Base-by-base conservation (phyloP, 352 stramenopile genomes). In the Phytopythium aichiense region DNA sequence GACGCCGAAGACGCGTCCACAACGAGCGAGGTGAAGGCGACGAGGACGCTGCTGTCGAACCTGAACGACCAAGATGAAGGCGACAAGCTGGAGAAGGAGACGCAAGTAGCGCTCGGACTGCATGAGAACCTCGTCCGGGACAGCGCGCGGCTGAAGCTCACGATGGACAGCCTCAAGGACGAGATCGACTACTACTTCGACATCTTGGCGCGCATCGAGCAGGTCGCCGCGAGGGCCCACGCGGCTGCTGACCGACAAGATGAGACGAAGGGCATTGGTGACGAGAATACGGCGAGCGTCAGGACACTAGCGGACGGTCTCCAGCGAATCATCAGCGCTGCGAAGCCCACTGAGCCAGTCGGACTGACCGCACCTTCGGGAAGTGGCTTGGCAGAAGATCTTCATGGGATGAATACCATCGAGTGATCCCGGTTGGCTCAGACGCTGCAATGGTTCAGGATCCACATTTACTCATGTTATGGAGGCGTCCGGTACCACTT, bases 111-210 rank as follows among this genome's bases (percentile, higher is more conserved):
- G 0, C 68, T 54, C 15, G 71, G 64, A 15, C 67, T 89, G 20
- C 65, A 79, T 25, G 42, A 74, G 22, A 72, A 84, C 15, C 54
- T 89, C 9, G 35, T 81, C 18, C 68, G 72, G 13, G 79, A 87
- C 33, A 84, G 76, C 20, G 68, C 66, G 28, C 63, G 73, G 16
- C 72, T 87, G 64, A 73, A 67, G 31, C 75, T 89, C 33, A 82
- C 83, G 59, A 68, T 64, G 25, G 53, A 73, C 37, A 61, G 42
- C 35, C 35, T 89, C 43, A 69, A 70, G 31, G 69, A 80, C 0
- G 77, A 86, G 43, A 79, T 89, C 23, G 73, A 83, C 54, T 78
- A 73, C 58, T 83, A 81, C 55, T 89, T 84, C 45, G 61, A 69
- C 22, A 22, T 81, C 40, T 60, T 89, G 30, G 68, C 60, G 2